phyloP scores from a whole-genome alignment of 1,284 basidiomycete genomes.

The Ceratobasidium sp. region DNA sequence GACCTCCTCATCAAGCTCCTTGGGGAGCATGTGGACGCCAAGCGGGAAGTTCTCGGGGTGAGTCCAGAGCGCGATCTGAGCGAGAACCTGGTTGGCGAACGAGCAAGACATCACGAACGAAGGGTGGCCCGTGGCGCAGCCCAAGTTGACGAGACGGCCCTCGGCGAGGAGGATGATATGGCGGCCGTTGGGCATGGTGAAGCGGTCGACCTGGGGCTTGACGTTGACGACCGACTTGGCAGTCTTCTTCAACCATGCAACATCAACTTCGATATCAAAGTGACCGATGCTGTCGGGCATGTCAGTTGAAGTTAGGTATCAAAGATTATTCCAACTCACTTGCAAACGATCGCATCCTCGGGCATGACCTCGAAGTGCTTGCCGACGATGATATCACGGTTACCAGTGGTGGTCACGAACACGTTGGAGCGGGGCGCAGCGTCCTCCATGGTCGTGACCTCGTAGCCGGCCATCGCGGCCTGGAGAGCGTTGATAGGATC shows the following conservation, averaged over 20 bases:
- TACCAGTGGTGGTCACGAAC: slow-evolving; percentile 99
- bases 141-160: slow-evolving; percentile 98
- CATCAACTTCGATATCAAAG: slow-evolving; percentile 99
- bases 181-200: slow-evolving; percentile 88
- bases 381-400: slow-evolving; percentile 96
- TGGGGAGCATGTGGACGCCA: slow-evolving; percentile 96
- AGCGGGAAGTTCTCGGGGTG: slow-evolving; percentile 89
- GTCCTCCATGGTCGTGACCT: slow-evolving; percentile 99
- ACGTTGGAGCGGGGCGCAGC: slow-evolving; percentile 89
- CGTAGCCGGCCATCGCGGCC: slow-evolving; percentile 99
- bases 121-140: slow-evolving; percentile 91
- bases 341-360: slow-evolving; percentile 99
- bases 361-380: slow-evolving; percentile 95
- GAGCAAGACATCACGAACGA: slow-evolving; percentile 99
- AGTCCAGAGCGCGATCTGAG: slow-evolving; percentile 98
- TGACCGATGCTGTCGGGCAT: slow-evolving; percentile 81
- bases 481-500: slow-evolving; percentile 99
- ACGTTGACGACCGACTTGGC: slow-evolving; percentile 88
- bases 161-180: slow-evolving; percentile 98
- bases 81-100: slow-evolving; percentile 98
- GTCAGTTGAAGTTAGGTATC: not conserved
- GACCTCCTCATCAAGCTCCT: slow-evolving; percentile 98
- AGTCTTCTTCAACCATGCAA: slow-evolving; percentile 97
- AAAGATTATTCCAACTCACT: slow-evolving; percentile 63
- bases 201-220: slow-evolving; percentile 99